Evolutionary conservation across 192 early-diverging fungal genomes (phyloP), one percentile per base, ranked within the genome.

Genomic region (Allomyces macrogynus): DNA sequence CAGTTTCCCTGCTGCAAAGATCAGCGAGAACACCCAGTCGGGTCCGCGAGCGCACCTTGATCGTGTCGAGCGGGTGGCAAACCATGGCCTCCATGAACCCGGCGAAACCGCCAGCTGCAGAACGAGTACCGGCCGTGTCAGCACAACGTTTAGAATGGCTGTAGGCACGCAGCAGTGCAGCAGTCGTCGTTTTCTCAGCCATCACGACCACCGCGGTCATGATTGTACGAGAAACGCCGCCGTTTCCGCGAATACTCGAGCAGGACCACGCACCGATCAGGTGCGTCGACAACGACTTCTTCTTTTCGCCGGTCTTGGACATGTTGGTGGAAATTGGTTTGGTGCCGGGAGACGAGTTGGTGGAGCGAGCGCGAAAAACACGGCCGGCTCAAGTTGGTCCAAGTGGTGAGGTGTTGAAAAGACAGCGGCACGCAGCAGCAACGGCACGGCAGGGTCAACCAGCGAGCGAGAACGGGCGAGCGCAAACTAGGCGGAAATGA

Each of bases 11-110:
- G 12, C 14, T 3, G 20, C 1, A 1, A 27, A 65, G 61, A 10
- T n/a, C 54, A 62, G 11, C 20, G 25, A 62, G n/a, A 64, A 70
- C 44, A 40, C 60, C 24, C 60, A 60, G 26, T 27, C 5, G 22
- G 57, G 32, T 63, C 66, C 95, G 94, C 87, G 95, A 89, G 68
- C 94, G 83, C 64, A 97, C 94, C 77, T 97, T 97, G 79, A 97
- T 92, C 20, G 94, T 97, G 74, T 97, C 94, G 44, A 97, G 77
- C 23, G 92, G 92, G 68, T 97, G 89, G 72, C 92, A 97, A 65
- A 81, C 82, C 63, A 88, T 76, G 18, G 92, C 87, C 73, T 97
- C 92, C 74, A 84, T 88, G 65, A 88, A 82, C n/a, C 92, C 94
- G 0, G 94, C 94, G 2, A 87, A 71, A 60, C 91, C 94, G 68